Base-by-base conservation (phyloP, 192 early-diverging fungal species). In the Podila minutissima region DNA sequence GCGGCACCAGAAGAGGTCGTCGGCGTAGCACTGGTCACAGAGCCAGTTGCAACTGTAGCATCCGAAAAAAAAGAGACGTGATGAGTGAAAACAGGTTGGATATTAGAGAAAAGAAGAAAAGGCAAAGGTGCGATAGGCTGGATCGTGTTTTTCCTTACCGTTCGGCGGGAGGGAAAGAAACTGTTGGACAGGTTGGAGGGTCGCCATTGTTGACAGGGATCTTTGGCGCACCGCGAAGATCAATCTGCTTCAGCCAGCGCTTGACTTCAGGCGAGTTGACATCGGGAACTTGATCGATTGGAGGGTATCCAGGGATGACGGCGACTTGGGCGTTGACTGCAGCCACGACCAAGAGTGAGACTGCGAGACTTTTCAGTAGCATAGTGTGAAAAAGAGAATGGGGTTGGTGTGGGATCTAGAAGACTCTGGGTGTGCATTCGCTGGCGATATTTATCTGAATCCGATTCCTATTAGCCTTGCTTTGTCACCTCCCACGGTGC, bases 1-100 rank as follows among this genome's bases (percentile, higher is more conserved):
- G 7, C 74, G 82, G 61, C 82, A 86, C 20, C 46, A 26, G 37
- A 66, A 50, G 24, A 86, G 64, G 26, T 66, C 49, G 3, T 70
- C 60, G 51, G 65, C 29, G 69, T 64, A 29, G 15, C 49, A 64
- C 60, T 50, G 8, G 26, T 33, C 24, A 35, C 48, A 51, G 6
- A 61, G 24, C 50, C 48, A 50, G 22, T 82, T 79, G 61, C 84
- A 85, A 15, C 58, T 37, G 4, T 55, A 15, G 12, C 3, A 46
- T 46, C 35, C 35, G 35, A 37, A 13, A 46, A 41, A 41, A 3
- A 17, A 46, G 41, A 17, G 2, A 37, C 35, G 35, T 37, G 41
- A 17, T 55, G 20, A n/a, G 5, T 19, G 26, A 61, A 37, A 37
- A 19, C 12, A 31, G 31, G 7, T 24, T 3, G 11, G 41, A 2